These are phyloP conservation scores for Backusella parvicylindrica DNA, from an alignment of 192 early-diverging fungal genomes.

Conservation along the genomic window DNA sequence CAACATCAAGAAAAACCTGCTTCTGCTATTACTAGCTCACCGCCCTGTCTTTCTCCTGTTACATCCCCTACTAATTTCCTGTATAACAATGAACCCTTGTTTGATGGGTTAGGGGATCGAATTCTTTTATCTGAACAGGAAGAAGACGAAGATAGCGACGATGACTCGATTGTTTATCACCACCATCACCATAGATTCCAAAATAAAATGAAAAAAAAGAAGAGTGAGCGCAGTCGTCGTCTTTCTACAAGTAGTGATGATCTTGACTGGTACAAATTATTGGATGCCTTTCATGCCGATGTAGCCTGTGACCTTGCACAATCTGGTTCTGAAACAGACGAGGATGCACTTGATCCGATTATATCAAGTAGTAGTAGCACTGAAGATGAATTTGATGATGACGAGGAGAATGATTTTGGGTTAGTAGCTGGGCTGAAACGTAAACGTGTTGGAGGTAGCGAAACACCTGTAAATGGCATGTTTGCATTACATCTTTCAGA, in stretches of 20 bases:
- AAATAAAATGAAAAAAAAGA: not conserved
- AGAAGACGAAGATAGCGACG: not conserved
- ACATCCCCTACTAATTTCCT: constrained; percentile 11
- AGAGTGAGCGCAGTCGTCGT: not conserved
- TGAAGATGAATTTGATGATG: constrained; percentile 11
- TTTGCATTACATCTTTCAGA: not conserved
- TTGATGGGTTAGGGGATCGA: constrained; percentile 11
- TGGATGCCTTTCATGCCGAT: constrained; percentile 9
- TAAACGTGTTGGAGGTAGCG: not conserved
- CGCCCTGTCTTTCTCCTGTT: constrained; percentile 12
- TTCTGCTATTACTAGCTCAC: not conserved
- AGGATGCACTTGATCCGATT: not conserved
- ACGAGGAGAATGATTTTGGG: not conserved
- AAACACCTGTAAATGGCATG: not conserved
- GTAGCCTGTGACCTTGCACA: constrained; percentile 7
- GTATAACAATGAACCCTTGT: constrained; percentile 13
- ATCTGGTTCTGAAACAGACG: not conserved
- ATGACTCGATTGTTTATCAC: not conserved
- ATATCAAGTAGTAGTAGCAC: not conserved
- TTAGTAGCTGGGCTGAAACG: not conserved
- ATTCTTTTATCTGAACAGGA: not conserved
- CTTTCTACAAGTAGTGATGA: not conserved
- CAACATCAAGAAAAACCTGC: constrained; percentile 3
- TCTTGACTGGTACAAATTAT: constrained; percentile 12
- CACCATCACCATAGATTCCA: not conserved